These are phyloP conservation scores for Malassezia pachydermatis DNA, from an alignment of 1,284 basidiomycete species.

Conservation along the genomic window DNA sequence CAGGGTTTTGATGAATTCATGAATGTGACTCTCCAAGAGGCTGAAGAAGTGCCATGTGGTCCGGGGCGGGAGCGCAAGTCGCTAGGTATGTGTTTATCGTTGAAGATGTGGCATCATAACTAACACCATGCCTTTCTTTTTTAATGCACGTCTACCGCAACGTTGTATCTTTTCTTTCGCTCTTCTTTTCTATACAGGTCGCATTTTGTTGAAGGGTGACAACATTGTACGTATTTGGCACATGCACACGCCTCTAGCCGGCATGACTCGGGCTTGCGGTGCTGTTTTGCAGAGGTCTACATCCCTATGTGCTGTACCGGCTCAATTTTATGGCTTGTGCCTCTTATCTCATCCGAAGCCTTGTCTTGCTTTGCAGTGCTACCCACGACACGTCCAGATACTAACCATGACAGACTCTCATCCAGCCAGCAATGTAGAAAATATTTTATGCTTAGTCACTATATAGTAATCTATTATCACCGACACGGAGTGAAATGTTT, in stretches of 20 bases:
- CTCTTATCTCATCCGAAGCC: too few relatives aligned
- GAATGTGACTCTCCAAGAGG: conserved; percentile 95
- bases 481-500: too few relatives aligned
- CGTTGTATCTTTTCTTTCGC: too few relatives aligned
- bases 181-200: conserved; percentile 16
- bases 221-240: conserved; percentile 33
- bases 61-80: conserved; percentile 33
- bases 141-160: background rate
- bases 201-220: conserved; percentile 39
- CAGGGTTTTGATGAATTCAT: conserved; percentile 99
- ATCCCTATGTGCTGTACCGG: too few relatives aligned
- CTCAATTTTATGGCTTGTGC: too few relatives aligned
- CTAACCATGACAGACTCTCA: conserved; percentile 29
- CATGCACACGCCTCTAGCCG: background rate
- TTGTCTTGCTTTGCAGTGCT: background rate
- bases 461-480: too few relatives aligned
- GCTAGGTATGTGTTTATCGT: conserved; percentile 19
- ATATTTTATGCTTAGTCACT: background rate
- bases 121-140: background rate
- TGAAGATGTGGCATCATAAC: background rate
- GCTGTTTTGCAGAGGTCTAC: too few relatives aligned
- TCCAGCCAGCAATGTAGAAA: conserved; percentile 29
- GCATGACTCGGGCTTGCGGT: too few relatives aligned
- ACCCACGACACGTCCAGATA: background rate
- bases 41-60: conserved; percentile 67